Evolutionary conservation across 495 filamentous ascomycete genomes (phyloP).

Genomic region (Immersiella caudata): DNA sequence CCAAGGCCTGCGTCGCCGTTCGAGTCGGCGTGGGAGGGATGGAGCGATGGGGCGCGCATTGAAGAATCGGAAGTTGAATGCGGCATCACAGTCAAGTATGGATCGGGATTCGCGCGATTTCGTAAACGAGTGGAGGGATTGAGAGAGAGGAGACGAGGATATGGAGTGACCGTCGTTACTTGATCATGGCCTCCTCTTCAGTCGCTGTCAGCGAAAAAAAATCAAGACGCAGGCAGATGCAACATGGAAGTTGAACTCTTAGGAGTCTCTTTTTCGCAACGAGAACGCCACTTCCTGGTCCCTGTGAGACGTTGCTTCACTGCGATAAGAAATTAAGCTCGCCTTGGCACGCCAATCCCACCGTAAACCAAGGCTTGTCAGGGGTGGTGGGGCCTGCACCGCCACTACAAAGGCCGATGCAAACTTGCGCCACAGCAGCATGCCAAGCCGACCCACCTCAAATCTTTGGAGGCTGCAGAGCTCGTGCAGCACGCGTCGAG

Average conservation of each 20-base stretch:
- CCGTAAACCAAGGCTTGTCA: not conserved
- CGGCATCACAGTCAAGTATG: slow-evolving; percentile 31
- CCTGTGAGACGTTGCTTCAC: slow-evolving; percentile 8
- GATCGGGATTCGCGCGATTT: not conserved
- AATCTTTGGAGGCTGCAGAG: slow-evolving; percentile 18
- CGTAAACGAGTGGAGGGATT: slow-evolving; percentile 14
- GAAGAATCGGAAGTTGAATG: slow-evolving; percentile 37
- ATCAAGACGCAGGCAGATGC: not conserved
- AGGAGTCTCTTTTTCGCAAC: not conserved
- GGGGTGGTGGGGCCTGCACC: not conserved
- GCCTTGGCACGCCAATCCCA: slow-evolving; percentile 19
- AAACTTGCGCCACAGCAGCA: not conserved
- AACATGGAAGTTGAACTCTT: not conserved
- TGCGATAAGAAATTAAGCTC: slow-evolving; percentile 24
- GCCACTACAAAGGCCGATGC: slow-evolving; percentile 6
- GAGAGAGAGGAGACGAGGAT: not conserved
- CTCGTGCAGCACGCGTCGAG: not conserved
- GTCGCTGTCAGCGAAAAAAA: not conserved
- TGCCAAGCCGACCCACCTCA: slow-evolving; percentile 4
- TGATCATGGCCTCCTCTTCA: slow-evolving; percentile 13
- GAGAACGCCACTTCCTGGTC: not conserved
- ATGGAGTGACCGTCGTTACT: slow-evolving; percentile 1
- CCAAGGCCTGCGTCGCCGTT: slow-evolving; percentile 36
- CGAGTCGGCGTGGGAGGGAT: slow-evolving; percentile 33
- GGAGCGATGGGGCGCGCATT: slow-evolving; percentile 37